Conservation (phyloP, 768 basidiomycete genomes). For the Lactarius vividus region DNA sequence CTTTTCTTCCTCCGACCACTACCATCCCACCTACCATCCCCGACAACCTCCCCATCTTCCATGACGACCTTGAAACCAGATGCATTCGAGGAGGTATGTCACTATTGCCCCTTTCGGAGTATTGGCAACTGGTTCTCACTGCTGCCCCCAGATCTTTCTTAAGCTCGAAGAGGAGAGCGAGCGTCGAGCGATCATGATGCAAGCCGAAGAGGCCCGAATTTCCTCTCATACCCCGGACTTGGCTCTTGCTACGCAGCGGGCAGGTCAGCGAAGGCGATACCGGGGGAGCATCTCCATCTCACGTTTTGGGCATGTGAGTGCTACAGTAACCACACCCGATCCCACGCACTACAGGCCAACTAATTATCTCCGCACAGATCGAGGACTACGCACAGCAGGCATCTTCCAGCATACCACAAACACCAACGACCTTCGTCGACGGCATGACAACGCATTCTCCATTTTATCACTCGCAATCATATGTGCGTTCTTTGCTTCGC, state of each 20-base stretch:
- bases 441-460: constrained; percentile 30
- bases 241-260: constrained; percentile 13
- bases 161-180: constrained; percentile 58
- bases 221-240: constrained; percentile 14
- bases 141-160: constrained; percentile 48
- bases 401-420: constrained; percentile 22
- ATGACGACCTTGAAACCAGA: constrained; percentile 23
- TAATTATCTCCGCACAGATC: constrained; percentile 4
- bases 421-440: constrained; percentile 28
- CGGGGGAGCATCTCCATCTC: constrained; percentile 57
- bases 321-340: not conserved
- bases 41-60: not conserved
- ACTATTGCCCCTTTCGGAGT: not conserved
- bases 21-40: constrained; percentile 8
- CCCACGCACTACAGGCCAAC: not conserved
- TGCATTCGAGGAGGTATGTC: constrained; percentile 27
- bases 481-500: constrained; percentile 13
- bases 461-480: constrained; percentile 33
- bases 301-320: constrained; percentile 56
- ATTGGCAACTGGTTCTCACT: not conserved
- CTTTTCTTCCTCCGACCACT: constrained; percentile 4
- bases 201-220: constrained; percentile 31
- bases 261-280: constrained; percentile 32
- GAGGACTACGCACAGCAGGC: constrained; percentile 16
- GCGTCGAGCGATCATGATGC: constrained; percentile 40